Evolutionary conservation across 2,329 filamentous ascomycete genomes (phyloP), one percentile per base, ranked within the genome.

Genomic region (Penicillium rolfsii): DNA sequence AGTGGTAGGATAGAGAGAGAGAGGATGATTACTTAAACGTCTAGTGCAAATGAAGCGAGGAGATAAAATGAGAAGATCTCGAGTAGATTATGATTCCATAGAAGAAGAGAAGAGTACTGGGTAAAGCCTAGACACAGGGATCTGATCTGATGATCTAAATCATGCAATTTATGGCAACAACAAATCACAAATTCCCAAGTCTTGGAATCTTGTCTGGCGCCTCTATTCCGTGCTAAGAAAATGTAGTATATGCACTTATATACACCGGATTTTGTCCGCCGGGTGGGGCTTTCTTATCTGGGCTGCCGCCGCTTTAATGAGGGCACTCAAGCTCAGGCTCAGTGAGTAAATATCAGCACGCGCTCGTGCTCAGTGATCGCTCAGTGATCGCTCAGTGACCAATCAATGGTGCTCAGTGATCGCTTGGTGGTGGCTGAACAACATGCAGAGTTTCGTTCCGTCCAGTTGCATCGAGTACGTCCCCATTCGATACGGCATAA

Each of bases 1-100:
- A 83, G 59, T 80, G 79, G 64, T 73, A 68, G 24, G 5, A 30
- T 5, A 26, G 43, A 45, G 30, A 4, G 30, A 33, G 30, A 4
- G 30, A 33, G 30, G 2, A 30, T 28, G n/a, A 26, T 19, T 53
- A 28, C 24, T 33, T 54, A 61, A 61, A 61, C 48, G 12, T 4
- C n/a, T 22, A 22, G 40, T 43, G 24, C 40, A 43, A 22, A 1
- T 22, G 19, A 22, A 49, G 9, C 12, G 33, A 24, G 5, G 41
- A 48, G 57, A 52, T 12, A 33, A 11, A 33, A 33, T 3, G 9
- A 49, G 16, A 49, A 19, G 14, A 12, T n/a, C 2, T n/a, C 3
- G 1, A 35, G 46, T 33, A 7, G 16, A 16, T 22, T 9, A 49
- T 30, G 11, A 28, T 8, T 49, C 3, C 9, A 7, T n/a, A 3